Percentiles rank a stretch among this genome's conserved stretches.
These are phyloP conservation scores for Gaertneriomyces sp. DNA, from an alignment of 192 early-diverging fungal species.

Conservation along the genomic window DNA sequence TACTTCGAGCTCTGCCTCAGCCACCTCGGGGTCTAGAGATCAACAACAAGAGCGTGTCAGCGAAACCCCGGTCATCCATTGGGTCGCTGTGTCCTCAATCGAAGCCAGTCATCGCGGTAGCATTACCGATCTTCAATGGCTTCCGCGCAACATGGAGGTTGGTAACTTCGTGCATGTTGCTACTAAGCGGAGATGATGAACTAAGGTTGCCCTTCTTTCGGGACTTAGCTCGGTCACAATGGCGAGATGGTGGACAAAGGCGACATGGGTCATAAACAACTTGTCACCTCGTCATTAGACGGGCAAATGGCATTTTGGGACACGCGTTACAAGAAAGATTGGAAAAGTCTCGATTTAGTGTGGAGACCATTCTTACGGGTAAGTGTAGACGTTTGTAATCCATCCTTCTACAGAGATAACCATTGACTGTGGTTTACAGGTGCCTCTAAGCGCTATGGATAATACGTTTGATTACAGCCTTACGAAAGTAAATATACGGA, in stretches of 20 bases:
- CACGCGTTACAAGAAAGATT: slow-evolving; percentile 55
- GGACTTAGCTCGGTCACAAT: slow-evolving; percentile 31
- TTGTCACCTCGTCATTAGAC: slow-evolving; percentile 53
- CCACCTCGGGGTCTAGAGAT: slow-evolving; percentile 9
- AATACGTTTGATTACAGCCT: slow-evolving; percentile 62
- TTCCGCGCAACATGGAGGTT: slow-evolving; percentile 52
- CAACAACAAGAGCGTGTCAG: slow-evolving; percentile 27
- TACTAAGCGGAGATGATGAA: too few species aligned
- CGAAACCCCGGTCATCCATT: slow-evolving; percentile 41
- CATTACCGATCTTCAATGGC: slow-evolving; percentile 54
- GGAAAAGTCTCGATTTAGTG: slow-evolving; percentile 49
- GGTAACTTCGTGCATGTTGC: not conserved
- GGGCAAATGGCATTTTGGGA: slow-evolving; percentile 61
- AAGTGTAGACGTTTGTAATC: not conserved
- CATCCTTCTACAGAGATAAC: not conserved
- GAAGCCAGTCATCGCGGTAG: slow-evolving; percentile 49
- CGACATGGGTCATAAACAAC: slow-evolving; percentile 49
- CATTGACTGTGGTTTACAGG: slow-evolving; percentile 9
- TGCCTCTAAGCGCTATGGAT: slow-evolving; percentile 57
- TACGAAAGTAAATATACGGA: slow-evolving; percentile 43
- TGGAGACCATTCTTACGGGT: slow-evolving; percentile 60
- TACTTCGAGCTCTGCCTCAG: not conserved
- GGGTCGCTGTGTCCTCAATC: slow-evolving; percentile 52
- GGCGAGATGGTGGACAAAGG: slow-evolving; percentile 47
- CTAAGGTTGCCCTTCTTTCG: too few species aligned